Evolutionary conservation across 2,329 filamentous ascomycete genomes (phyloP), one percentile per base, ranked within the genome.

Genomic region (Plectosphaerella cucumerina): DNA sequence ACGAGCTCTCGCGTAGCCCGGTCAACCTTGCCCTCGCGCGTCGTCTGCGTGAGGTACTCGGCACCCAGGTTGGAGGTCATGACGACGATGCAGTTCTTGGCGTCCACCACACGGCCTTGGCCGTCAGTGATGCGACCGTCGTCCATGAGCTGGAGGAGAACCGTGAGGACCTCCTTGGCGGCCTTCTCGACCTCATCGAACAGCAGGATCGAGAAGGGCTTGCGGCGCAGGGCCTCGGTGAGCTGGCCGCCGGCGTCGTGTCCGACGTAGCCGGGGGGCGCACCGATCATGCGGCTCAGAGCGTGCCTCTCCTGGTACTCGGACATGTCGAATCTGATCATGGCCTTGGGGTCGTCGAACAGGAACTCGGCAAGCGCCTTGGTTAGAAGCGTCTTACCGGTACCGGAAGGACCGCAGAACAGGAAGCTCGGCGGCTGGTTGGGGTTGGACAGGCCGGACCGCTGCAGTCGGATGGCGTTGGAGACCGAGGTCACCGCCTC

Each of bases 251-350:
- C 94, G 31, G 94, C 85, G 64, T 99, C 94, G 66, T 99, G 93
- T 15, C 94, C 94, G 53, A 99, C 92, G 60, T 99, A 99, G 57
- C 94, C 94, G 5, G 94, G 94, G 18, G 94, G 94, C 18, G 94
- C 92, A 66, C 94, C 94, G 60, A 99, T 99, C 90, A 99, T 97
- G 54, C 94, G 85, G 67, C 90, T 96, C 14, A 99, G 82, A 1
- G 93, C 88, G 68, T 99, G 94, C 5, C 93, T 87, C 71, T 99
- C 94, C 70, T 99, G 95, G 70, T 99, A 99, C 71, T 99, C 94
- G 5, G 93, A 97, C 94, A 99, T 99, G 68, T 99, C 94, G 74
- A 99, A 96, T 37, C 94, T 88, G 62, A 99, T 96, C 94, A 99
- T 97, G 33, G 93, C 78, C 75, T 97, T 97, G 22, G 93, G 75